A percentile compares a stretch with the other conserved stretches of the same genome.
phyloP scores from a whole-genome alignment of 352 stramenopile species.

The Pythium phragmiticola region DNA sequence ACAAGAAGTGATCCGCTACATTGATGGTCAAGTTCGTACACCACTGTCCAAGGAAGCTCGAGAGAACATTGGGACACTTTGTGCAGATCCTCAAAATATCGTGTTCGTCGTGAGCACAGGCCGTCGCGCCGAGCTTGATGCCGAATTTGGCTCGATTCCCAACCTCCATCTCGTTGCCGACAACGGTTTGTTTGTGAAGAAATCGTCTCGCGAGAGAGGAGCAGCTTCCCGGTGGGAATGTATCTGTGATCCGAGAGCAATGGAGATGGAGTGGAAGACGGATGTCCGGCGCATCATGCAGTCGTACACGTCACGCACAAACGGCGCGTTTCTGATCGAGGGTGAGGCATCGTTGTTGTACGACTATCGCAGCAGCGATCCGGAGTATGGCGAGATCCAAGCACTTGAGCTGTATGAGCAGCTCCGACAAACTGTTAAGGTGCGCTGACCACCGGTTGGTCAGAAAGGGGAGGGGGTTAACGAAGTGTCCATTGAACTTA shows the following conservation, averaged over 20 bases:
- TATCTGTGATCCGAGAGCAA: slow-evolving; percentile 45
- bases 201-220: slow-evolving; percentile 16
- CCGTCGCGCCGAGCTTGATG: slow-evolving; percentile 38
- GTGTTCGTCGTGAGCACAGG: slow-evolving; percentile 73
- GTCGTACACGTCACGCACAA: slow-evolving; percentile 95
- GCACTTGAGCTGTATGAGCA: slow-evolving; percentile 91
- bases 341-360: slow-evolving; percentile 97
- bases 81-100: slow-evolving; percentile 55
- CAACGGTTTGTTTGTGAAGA: slow-evolving; percentile 69
- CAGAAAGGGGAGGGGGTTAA: slow-evolving; percentile 36
- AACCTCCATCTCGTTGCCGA: slow-evolving; percentile 62
- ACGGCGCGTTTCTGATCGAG: slow-evolving; percentile 97
- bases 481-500: not conserved
- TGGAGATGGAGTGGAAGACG: slow-evolving; percentile 92
- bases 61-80: slow-evolving; percentile 55
- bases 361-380: slow-evolving; percentile 97
- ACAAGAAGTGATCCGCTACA: slow-evolving; percentile 46
- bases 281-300: slow-evolving; percentile 95
- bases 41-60: slow-evolving; percentile 55
- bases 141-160: slow-evolving; percentile 36
- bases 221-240: slow-evolving; percentile 47
- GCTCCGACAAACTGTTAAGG: slow-evolving; percentile 93
- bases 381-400: slow-evolving; percentile 98
- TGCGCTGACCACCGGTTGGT: slow-evolving; percentile 33
- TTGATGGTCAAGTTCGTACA: slow-evolving; percentile 70